Evolutionary conservation across 2,329 filamentous ascomycete genomes (phyloP).

Genomic region (Zasmidium cellare): DNA sequence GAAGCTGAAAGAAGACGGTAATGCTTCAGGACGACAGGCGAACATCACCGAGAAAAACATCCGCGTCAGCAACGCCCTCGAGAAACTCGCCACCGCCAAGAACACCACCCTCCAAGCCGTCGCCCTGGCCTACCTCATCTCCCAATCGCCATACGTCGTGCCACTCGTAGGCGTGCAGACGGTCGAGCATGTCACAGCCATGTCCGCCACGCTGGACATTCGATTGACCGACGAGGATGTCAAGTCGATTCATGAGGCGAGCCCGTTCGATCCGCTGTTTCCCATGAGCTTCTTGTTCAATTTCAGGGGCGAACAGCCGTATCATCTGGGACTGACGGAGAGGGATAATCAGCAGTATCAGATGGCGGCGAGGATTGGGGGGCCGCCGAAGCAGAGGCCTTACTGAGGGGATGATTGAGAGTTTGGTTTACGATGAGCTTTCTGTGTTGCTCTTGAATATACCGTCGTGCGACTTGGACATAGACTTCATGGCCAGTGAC

Average conservation of each 20-base stretch:
- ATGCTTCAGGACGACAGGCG: not conserved
- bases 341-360: slow-evolving; percentile 1
- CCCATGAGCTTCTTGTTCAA: slow-evolving; percentile 58
- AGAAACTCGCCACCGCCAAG: slow-evolving; percentile 58
- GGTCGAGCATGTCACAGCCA: slow-evolving; percentile 66
- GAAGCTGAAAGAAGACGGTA: not conserved
- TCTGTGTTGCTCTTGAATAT: too few relatives aligned
- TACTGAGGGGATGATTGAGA: too few relatives aligned
- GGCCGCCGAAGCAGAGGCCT: slow-evolving; percentile 27
- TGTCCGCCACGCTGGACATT: slow-evolving; percentile 66
- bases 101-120: slow-evolving; percentile 36
- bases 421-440: too few relatives aligned
- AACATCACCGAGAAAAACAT: not conserved
- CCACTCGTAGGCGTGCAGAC: slow-evolving; percentile 71
- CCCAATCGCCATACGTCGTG: slow-evolving; percentile 66
- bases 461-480: too few relatives aligned
- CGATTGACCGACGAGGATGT: slow-evolving; percentile 63
- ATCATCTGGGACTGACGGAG: slow-evolving; percentile 1
- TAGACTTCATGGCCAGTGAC: too few relatives aligned
- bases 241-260: slow-evolving; percentile 62
- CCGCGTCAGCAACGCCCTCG: slow-evolving; percentile 56
- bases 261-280: slow-evolving; percentile 65
- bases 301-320: not conserved
- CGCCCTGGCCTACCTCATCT: slow-evolving; percentile 69
- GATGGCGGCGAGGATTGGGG: slow-evolving; percentile 24